Percentiles rank a stretch among this genome's conserved stretches.
phyloP scores from a whole-genome alignment of 1,284 basidiomycete genomes.

The Sanghuangporus weigelae region DNA sequence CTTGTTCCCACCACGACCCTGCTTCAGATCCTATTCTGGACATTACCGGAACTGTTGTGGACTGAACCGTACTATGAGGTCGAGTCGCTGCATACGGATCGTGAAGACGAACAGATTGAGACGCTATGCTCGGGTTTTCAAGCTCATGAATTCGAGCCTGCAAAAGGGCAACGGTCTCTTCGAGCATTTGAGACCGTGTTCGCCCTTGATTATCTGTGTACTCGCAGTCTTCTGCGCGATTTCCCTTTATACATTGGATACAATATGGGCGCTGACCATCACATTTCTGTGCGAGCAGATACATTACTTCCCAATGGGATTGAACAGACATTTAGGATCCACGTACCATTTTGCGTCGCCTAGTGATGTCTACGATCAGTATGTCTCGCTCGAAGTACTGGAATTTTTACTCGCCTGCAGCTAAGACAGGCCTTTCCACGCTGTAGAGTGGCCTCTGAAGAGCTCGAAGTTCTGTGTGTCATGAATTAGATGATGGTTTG shows the following conservation, averaged over 20 bases:
- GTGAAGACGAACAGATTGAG: constrained; percentile 26
- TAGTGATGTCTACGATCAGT: constrained; percentile 14
- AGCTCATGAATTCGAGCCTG: constrained; percentile 34
- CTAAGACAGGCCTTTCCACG: constrained; percentile 25
- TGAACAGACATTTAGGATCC: background rate
- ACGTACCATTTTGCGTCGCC: constrained; percentile 37
- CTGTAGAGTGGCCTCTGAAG: background rate
- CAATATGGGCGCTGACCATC: constrained; percentile 36
- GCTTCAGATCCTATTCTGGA: background rate
- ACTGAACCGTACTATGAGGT: background rate
- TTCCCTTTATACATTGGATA: constrained; percentile 30
- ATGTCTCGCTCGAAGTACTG: background rate
- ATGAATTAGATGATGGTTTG: background rate
- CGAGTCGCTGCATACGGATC: constrained; percentile 26
- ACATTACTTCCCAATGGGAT: background rate
- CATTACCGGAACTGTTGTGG: background rate
- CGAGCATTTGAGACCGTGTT: constrained; percentile 31
- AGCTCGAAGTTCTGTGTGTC: background rate
- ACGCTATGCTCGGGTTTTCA: constrained; percentile 28
- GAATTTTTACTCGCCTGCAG: constrained; percentile 21
- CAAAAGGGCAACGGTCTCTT: constrained; percentile 34
- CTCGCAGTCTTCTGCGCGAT: constrained; percentile 35
- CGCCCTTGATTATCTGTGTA: constrained; percentile 34
- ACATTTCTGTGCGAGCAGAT: constrained; percentile 31
- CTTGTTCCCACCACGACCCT: constrained; percentile 17